Conservation (phyloP, 495 filamentous ascomycete species). For the Aspergillus diversus region DNA sequence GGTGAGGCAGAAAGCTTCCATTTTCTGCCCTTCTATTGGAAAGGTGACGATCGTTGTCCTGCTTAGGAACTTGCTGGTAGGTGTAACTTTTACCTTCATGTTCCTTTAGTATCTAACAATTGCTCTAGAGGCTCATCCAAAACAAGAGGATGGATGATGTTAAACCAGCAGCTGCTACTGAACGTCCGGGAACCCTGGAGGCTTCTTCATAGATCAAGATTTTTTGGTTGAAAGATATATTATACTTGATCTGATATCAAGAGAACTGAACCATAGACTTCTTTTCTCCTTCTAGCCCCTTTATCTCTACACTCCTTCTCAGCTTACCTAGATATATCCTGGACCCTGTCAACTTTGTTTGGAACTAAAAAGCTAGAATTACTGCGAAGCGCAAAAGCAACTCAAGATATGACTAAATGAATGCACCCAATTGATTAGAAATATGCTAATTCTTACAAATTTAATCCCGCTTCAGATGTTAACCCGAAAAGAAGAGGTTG, state of each 20-base stretch:
- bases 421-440: constrained; percentile 7
- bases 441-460: constrained; percentile 1
- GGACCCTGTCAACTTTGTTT: not conserved
- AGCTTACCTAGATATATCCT: constrained; percentile 4
- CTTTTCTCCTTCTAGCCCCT: constrained; percentile 5
- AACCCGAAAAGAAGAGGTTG: constrained; percentile 4
- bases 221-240: constrained; percentile 4
- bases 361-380: constrained; percentile 17
- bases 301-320: constrained; percentile 10
- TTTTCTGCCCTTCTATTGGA: constrained; percentile 94
- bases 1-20: constrained; percentile 91
- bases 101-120: constrained; percentile 6
- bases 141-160: constrained; percentile 51
- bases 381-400: constrained; percentile 11
- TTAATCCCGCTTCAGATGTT: not conserved
- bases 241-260: constrained; percentile 19
- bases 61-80: constrained; percentile 83
- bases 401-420: constrained; percentile 16
- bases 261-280: constrained; percentile 20
- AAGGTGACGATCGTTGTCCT: constrained; percentile 96
- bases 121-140: constrained; percentile 51
- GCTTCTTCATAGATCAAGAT: constrained; percentile 30
- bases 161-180: constrained; percentile 49
- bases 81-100: constrained; percentile 30
- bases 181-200: constrained; percentile 49